A percentile compares a stretch with the other conserved stretches of the same genome.
Evolutionary conservation across 1,284 basidiomycete species (phyloP).

Genomic region (Puccinia horiana): DNA sequence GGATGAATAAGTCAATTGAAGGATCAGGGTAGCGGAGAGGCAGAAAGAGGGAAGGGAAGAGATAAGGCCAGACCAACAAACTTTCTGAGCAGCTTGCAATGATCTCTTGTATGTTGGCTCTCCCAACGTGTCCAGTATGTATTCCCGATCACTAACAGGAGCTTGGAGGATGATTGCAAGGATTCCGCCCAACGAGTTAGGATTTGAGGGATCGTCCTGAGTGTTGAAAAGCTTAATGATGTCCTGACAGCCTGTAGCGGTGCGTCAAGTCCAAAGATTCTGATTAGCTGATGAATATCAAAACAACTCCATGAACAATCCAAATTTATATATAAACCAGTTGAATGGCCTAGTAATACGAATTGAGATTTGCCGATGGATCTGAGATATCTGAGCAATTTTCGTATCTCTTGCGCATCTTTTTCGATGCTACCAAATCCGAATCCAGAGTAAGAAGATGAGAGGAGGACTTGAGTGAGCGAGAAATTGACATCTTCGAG

Average conservation of each 20-base stretch:
- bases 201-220: neutral
- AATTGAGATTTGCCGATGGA: slow-evolving; percentile 20
- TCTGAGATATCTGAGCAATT: slow-evolving; percentile 19
- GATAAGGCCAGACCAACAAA: neutral
- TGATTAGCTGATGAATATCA: neutral
- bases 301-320: neutral
- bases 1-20: neutral
- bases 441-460: slow-evolving; percentile 40
- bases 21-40: neutral
- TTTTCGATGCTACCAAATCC: slow-evolving; percentile 16
- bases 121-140: slow-evolving; percentile 33
- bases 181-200: neutral
- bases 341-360: slow-evolving; percentile 42
- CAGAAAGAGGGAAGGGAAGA: neutral
- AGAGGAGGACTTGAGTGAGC: slow-evolving; percentile 30
- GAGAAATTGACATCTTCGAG: slow-evolving; percentile 29
- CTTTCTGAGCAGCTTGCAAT: slow-evolving; percentile 17
- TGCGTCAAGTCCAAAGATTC: neutral
- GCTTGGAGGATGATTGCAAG: slow-evolving; percentile 39
- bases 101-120: slow-evolving; percentile 21
- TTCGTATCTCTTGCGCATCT: slow-evolving; percentile 13
- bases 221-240: slow-evolving; percentile 32
- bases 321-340: slow-evolving; percentile 14
- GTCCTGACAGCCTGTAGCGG: slow-evolving; percentile 42
- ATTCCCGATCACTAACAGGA: slow-evolving; percentile 48